A percentile compares a stretch with the other conserved stretches of the same genome.
phyloP scores from a whole-genome alignment of 23 red algal species.

The Gracilaria vermiculophylla region DNA sequence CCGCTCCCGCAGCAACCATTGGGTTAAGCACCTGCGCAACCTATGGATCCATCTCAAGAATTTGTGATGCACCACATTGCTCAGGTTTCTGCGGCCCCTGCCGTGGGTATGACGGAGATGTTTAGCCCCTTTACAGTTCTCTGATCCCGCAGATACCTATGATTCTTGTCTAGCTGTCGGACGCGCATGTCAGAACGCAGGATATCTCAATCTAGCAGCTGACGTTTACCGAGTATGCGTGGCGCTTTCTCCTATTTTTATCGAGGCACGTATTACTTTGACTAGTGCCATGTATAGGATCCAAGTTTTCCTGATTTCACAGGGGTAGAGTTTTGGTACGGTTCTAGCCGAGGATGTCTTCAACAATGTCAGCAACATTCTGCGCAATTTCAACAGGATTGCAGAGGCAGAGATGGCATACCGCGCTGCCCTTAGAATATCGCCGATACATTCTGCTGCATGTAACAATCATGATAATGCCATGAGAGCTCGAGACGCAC shows the following conservation, averaged over 20 bases:
- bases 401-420: slow-evolving; percentile 61
- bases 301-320: background rate
- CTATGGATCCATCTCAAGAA: slow-evolving; percentile 19
- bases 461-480: slow-evolving; percentile 71
- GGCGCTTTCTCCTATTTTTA: slow-evolving; percentile 23
- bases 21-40: slow-evolving; percentile 9
- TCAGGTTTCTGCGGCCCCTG: no score
- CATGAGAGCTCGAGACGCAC: slow-evolving; percentile 42
- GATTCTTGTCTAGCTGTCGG: slow-evolving; percentile 41
- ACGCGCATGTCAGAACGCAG: slow-evolving; percentile 23
- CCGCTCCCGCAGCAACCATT: slow-evolving; percentile 16
- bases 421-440: slow-evolving; percentile 44
- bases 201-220: slow-evolving; percentile 31
- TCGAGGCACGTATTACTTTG: slow-evolving; percentile 32
- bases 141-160: slow-evolving; percentile 23
- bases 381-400: slow-evolving; percentile 29
- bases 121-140: slow-evolving; percentile 20
- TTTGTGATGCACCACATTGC: background rate
- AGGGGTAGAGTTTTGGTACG: slow-evolving; percentile 3
- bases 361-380: slow-evolving; percentile 48
- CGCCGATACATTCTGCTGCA: slow-evolving; percentile 53
- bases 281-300: slow-evolving; percentile 22
- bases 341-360: slow-evolving; percentile 52
- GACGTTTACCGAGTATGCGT: slow-evolving; percentile 48
- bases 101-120: background rate